These are phyloP conservation scores for Taphrina pruni DNA, from an alignment of 1,139 yeast species.

Conservation along the genomic window DNA sequence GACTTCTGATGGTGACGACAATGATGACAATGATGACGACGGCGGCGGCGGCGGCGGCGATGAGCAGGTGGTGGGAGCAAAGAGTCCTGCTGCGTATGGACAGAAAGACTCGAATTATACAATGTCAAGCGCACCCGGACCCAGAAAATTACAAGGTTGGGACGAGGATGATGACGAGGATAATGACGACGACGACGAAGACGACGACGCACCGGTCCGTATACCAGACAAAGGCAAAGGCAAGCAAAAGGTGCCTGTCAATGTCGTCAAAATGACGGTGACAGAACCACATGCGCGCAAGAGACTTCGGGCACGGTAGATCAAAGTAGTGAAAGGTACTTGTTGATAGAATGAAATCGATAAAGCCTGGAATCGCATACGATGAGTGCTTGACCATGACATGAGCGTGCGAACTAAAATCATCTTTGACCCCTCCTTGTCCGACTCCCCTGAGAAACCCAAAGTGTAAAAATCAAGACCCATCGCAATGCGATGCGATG, in stretches of 20 bases:
- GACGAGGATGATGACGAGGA: slow-evolving; percentile 28
- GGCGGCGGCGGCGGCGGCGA: background rate
- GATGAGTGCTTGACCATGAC: slow-evolving; percentile 3
- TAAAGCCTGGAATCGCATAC: background rate
- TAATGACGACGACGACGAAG: background rate
- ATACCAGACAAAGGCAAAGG: slow-evolving; percentile 6
- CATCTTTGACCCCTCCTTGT: too few species aligned
- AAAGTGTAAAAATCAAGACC: too few species aligned
- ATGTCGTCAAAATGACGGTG: background rate
- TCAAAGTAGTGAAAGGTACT: too few species aligned
- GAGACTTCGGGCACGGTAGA: background rate
- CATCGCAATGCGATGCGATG: too few species aligned
- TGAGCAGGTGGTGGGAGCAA: background rate
- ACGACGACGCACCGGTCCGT: background rate
- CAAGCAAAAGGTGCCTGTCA: background rate
- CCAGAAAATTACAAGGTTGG: slow-evolving; percentile 18
- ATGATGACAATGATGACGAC: background rate
- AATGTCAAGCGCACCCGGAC: background rate
- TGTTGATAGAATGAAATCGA: background rate
- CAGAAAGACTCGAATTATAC: too few species aligned
- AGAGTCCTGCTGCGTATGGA: background rate
- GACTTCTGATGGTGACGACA: background rate
- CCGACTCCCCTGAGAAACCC: too few species aligned
- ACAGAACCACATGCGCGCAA: background rate
- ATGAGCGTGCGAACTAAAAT: too few species aligned